Base-by-base conservation (phyloP, 2,329 filamentous ascomycete genomes). In the Calonectria pseudoreteaudii region DNA sequence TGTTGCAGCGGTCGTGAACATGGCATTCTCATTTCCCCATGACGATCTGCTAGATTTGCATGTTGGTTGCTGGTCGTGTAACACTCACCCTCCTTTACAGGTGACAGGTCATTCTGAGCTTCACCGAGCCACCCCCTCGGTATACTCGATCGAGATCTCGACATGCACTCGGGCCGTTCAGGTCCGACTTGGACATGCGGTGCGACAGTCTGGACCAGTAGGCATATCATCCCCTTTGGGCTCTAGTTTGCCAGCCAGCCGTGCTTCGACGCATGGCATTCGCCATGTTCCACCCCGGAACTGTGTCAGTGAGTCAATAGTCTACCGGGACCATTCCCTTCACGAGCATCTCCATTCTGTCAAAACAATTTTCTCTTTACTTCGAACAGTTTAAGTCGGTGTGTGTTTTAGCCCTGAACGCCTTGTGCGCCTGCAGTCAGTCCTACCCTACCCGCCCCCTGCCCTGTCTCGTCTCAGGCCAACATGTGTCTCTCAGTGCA, bases 371-470 rank as follows among this genome's bases (percentile, higher is more conserved):
- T 38, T 38, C 56, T 60, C 56, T 60, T 20, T 53, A 60, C 38
- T n/a, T 60, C 31, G 34, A 23, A 60, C 56, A 60, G 56, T 60
- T 60, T 38, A 60, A 60, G 56, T 38, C 56, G 14, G n/a, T 60
- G 34, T 60, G 23, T 60, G 56, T 60, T 60, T 70, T 64, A 64
- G 36, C 47, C 58, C 68, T 36, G 47, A 79, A 80, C 78, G 78
- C 78, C 78, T 75, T 75, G 64, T 78, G 78, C 78, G 75, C 78
- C 74, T 56, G 47, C 47, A 64, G 41, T 60, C 56, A 64, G 41
- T 60, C 56, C 56, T 36, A 68, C 67, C 47, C 72, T 23, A 30
- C 70, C 78, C 67, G 66, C 47, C 49, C 31, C 30, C 34, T 62
- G 28, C 41, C 41, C 31, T 53, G 26, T 70, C 58, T 36, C 58